Percentiles rank a stretch among this genome's conserved stretches.
Evolutionary conservation across 2,329 filamentous ascomycete species (phyloP).

Genomic region (Xylariales sp.): DNA sequence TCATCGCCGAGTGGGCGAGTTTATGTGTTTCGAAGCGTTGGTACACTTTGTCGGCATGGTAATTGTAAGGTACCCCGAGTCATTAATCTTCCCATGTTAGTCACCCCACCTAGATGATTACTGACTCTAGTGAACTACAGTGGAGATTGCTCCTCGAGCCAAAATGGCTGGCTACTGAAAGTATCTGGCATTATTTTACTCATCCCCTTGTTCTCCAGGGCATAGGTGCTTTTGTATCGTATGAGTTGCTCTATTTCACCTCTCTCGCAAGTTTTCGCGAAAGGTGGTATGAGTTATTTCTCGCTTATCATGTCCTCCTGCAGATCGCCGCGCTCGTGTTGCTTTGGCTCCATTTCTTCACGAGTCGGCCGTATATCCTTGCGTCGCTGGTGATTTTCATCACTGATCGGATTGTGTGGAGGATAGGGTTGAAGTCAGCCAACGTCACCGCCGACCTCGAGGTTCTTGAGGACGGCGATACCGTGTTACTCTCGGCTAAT

Average conservation of each 20-base stretch:
- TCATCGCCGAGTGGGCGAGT: constrained; percentile 71
- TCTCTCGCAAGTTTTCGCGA: constrained; percentile 69
- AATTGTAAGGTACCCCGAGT: constrained; percentile 22
- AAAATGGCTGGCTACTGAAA: constrained; percentile 55
- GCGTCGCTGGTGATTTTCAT: constrained; percentile 66
- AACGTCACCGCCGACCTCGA: constrained; percentile 61
- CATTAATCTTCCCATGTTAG: too few relatives aligned
- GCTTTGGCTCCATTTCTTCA: constrained; percentile 69
- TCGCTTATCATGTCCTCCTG: constrained; percentile 67
- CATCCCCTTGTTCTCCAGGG: constrained; percentile 65
- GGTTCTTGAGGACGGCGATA: constrained; percentile 67
- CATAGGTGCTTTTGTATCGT: constrained; percentile 65
- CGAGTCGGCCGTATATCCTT: constrained; percentile 63
- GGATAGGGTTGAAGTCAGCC: constrained; percentile 63
- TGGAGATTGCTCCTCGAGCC: constrained; percentile 66
- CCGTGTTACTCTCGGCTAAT: constrained; percentile 58
- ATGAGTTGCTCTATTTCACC: constrained; percentile 71
- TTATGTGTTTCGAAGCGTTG: constrained; percentile 69
- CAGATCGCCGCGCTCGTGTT: constrained; percentile 66
- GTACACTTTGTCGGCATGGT: constrained; percentile 68
- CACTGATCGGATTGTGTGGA: constrained; percentile 67
- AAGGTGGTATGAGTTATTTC: constrained; percentile 72
- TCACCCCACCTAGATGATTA: too few relatives aligned
- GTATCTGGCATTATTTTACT: constrained; percentile 62
- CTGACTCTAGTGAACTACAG: too few relatives aligned